Base-by-base conservation (phyloP, 1,139 yeast species). In the Geotrichum candidum region DNA sequence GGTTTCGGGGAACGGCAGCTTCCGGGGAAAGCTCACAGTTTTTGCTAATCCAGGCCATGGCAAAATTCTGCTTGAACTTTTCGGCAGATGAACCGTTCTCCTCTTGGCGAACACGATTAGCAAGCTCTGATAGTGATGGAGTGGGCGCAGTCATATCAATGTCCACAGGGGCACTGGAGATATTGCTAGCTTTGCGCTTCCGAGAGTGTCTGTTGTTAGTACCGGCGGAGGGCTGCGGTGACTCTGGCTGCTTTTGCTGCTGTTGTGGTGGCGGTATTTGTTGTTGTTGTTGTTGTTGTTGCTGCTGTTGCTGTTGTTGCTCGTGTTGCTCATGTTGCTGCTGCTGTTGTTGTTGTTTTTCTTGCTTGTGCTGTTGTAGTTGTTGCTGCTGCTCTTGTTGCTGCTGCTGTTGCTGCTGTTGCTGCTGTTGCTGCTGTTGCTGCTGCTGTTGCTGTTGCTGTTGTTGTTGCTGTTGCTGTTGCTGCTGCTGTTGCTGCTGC, bases 1-100 rank as follows among this genome's bases (percentile, higher is more conserved):
- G 77, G 69, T 88, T 89, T 63, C 98, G 77, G 6, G 96, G 96
- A 23, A 91, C 90, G 54, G 87, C 95, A 2, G 91, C 84, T 1
- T 86, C 84, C 5, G 83, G 82, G 41, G 84, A 78, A 1, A 82
- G 72, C 67, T 84, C 86, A 70, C 96, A 90, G 51, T 85, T 81
- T 67, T 85, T 84, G 73, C 86, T 77, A 48, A 91, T 77, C 90
- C 96, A 89, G 1, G 88, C 83, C 82, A 90, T 82, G 6, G 94
- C 96, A 73, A 89, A 88, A 1, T 88, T 77, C 72, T 89, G 96
- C 61, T 90, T 82, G 67, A 84, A 85, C 63, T 86, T 80, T 67
- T 88, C 95, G 18, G 18, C 18, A 18, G 18, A 18, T 18, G 18
- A 18, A 18, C 18, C 18, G 56, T 82, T 82, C 56, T 85, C 88